These are phyloP conservation scores for Geotrichum australiense DNA, from an alignment of 1,139 yeast species.

Conservation along the genomic window DNA sequence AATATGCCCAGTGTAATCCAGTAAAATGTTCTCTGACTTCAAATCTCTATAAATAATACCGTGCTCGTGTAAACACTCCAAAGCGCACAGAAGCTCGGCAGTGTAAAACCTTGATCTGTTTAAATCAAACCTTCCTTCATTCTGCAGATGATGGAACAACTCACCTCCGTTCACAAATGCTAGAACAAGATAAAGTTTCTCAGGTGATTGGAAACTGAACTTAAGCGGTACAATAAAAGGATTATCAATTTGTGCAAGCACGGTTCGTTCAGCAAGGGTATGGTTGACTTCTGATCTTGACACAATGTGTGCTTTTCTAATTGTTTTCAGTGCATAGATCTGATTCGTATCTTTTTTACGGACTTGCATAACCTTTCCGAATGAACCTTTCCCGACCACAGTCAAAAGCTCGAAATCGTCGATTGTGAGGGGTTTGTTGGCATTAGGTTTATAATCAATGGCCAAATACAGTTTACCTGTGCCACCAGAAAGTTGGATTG, in stretches of 20 bases:
- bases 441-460: slow-evolving; percentile 67
- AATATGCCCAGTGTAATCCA: slow-evolving; percentile 95
- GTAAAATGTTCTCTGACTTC: slow-evolving; percentile 88
- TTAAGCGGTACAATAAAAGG: slow-evolving; percentile 98
- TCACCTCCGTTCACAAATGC: slow-evolving; percentile 98
- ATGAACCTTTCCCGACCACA: slow-evolving; percentile 96
- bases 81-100: slow-evolving; percentile 86
- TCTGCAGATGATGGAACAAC: slow-evolving; percentile 86
- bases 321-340: slow-evolving; percentile 87
- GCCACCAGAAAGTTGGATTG: slow-evolving; percentile 30
- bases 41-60: slow-evolving; percentile 91
- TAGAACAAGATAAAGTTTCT: slow-evolving; percentile 79
- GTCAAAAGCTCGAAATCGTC: slow-evolving; percentile 89
- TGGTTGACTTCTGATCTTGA: slow-evolving; percentile 93
- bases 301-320: slow-evolving; percentile 88
- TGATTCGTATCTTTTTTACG: slow-evolving; percentile 91
- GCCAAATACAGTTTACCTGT: slow-evolving; percentile 47
- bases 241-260: slow-evolving; percentile 81
- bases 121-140: slow-evolving; percentile 82
- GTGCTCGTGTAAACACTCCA: slow-evolving; percentile 83
- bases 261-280: slow-evolving; percentile 93
- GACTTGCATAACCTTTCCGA: slow-evolving; percentile 98
- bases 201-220: slow-evolving; percentile 94
- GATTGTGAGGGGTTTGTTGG: slow-evolving; percentile 60
- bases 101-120: slow-evolving; percentile 89